These are phyloP conservation scores for Colletotrichum agaves DNA, from an alignment of 2,329 filamentous ascomycete genomes.

Conservation along the genomic window DNA sequence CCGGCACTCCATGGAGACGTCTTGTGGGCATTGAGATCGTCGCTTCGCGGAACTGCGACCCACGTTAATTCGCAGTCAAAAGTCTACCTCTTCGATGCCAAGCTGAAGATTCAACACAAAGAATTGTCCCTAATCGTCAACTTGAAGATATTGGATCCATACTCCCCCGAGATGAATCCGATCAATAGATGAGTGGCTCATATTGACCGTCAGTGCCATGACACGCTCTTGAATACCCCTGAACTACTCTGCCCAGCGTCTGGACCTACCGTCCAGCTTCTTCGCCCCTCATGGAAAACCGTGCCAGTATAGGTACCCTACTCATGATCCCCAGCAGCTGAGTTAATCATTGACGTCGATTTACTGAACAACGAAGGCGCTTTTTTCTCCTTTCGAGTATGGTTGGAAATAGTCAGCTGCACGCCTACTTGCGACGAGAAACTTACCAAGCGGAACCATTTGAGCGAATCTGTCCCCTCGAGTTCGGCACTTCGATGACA, in stretches of 20 bases:
- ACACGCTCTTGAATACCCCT: neutral
- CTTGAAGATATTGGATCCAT: neutral
- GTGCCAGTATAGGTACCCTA: too few species aligned
- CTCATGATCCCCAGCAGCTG: too few species aligned
- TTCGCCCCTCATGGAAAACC: neutral
- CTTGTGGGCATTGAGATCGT: neutral
- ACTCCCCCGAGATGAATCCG: neutral
- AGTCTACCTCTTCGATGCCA: neutral
- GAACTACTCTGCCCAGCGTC: neutral
- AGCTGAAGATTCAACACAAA: neutral
- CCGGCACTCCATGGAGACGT: neutral
- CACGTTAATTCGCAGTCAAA: neutral
- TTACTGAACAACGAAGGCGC: conserved; percentile 1
- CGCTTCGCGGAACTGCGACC: neutral
- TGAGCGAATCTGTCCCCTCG: too few species aligned
- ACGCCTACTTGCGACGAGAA: neutral
- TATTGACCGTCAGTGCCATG: neutral
- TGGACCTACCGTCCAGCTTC: neutral
- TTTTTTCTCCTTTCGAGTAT: neutral
- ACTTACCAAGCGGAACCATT: too few species aligned
- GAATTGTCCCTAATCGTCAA: neutral
- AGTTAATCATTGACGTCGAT: neutral
- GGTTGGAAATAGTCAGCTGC: neutral
- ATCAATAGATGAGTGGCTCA: neutral
- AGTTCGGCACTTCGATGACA: too few species aligned